phyloP scores from a whole-genome alignment of 228 moss, liverwort and hornwort species.

The Sphagnum fallax region DNA sequence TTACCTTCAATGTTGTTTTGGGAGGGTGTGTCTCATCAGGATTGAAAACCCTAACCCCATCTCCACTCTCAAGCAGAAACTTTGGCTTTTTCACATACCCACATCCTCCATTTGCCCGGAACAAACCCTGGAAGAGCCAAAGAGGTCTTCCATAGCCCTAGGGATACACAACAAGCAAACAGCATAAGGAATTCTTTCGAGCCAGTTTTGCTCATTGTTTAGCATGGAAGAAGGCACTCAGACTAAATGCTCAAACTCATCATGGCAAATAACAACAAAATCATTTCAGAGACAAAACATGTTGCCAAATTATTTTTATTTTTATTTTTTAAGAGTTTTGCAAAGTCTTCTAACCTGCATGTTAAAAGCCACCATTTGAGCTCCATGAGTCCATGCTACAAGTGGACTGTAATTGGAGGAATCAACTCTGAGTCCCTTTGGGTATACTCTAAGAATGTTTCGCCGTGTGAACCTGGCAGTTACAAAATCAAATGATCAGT shows the following conservation, averaged over 20 bases:
- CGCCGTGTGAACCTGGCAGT: slow-evolving; percentile 54
- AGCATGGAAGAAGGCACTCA: too few relatives aligned
- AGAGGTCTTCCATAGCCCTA: slow-evolving; percentile 86
- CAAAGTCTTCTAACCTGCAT: slow-evolving; percentile 45
- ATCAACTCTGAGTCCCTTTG: slow-evolving; percentile 65
- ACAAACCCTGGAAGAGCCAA: slow-evolving; percentile 81
- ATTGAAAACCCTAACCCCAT: slow-evolving; percentile 26
- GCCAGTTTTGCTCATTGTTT: too few relatives aligned
- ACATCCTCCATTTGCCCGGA: slow-evolving; percentile 76
- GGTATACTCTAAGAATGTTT: slow-evolving; percentile 76
- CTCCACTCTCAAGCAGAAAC: slow-evolving; percentile 32
- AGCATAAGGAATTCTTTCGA: too few relatives aligned
- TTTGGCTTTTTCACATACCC: slow-evolving; percentile 75
- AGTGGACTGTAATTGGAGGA: slow-evolving; percentile 93
- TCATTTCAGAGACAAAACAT: too few relatives aligned
- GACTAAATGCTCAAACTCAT: too few relatives aligned
- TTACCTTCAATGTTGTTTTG: slow-evolving; percentile 50
- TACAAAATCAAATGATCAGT: too few relatives aligned
- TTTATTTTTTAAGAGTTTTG: too few relatives aligned
- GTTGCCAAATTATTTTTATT: too few relatives aligned
- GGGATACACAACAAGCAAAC: too few relatives aligned
- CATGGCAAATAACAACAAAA: too few relatives aligned
- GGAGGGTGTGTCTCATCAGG: slow-evolving; percentile 22
- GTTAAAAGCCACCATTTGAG: slow-evolving; percentile 96
- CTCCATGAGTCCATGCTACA: slow-evolving; percentile 77